Conservation (phyloP, 164 flowering plant genomes). For the Annona cherimola region DNA sequence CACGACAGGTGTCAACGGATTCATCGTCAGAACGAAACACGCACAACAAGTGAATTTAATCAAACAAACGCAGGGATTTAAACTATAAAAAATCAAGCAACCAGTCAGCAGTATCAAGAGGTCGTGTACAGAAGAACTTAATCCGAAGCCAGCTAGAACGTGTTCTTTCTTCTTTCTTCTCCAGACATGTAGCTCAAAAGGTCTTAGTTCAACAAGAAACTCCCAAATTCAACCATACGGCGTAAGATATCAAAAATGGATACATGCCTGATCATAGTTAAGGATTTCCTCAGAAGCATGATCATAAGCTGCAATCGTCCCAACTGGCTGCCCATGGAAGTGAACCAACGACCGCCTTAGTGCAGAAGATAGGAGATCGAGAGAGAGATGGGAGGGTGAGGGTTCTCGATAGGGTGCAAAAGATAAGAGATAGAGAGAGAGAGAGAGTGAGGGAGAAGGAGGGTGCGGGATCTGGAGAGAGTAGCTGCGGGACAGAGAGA, state of each 20-base stretch:
- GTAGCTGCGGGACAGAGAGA: no score
- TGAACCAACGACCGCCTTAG: slow-evolving; percentile 30
- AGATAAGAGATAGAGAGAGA: no score
- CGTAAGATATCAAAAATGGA: not conserved
- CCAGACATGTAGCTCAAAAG: not conserved
- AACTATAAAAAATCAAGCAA: not conserved
- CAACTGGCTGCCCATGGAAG: slow-evolving; percentile 35
- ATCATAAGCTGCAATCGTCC: slow-evolving; percentile 35
- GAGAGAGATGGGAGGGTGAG: no score
- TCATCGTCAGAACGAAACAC: not conserved
- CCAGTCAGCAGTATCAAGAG: no score
- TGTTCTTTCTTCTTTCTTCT: not conserved
- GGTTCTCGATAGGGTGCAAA: no score
- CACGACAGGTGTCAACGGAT: not conserved
- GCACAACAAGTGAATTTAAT: not conserved
- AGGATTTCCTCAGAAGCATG: slow-evolving; percentile 25
- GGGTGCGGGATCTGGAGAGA: no score
- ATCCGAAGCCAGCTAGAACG: not conserved
- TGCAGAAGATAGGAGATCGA: slow-evolving; percentile 1
- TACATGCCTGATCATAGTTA: slow-evolving; percentile 34
- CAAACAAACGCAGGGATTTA: not conserved
- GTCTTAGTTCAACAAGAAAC: not conserved
- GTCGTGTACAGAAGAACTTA: no score
- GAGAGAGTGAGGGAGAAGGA: no score
- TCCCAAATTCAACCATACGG: not conserved